Evolutionary conservation across 202 grass and related monocot species (phyloP).

Genomic region (Hordeum pubiflorum): DNA sequence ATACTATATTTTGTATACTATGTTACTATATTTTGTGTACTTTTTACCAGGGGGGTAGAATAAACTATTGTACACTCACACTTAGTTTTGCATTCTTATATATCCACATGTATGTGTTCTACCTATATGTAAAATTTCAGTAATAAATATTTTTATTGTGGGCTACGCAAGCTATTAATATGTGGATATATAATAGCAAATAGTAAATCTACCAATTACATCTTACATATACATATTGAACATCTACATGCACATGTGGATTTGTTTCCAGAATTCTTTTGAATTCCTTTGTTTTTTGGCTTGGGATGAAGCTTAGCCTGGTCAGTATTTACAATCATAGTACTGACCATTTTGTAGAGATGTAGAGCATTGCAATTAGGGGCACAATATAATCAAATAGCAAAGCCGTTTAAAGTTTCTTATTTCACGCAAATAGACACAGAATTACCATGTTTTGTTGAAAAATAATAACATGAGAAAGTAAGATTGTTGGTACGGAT

Average conservation of each 20-base stretch:
- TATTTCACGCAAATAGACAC: neutral
- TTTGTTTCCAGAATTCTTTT: neutral
- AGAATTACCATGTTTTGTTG: neutral
- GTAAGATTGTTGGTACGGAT: neutral
- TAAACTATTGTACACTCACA: no score
- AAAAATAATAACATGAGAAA: slow-evolving; percentile 7
- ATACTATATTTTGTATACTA: no score
- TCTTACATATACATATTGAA: neutral
- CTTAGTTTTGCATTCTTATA: no score
- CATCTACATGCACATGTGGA: neutral
- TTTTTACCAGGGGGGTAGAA: no score
- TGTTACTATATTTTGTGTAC: no score
- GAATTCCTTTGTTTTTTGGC: slow-evolving; percentile 5
- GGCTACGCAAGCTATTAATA: no score
- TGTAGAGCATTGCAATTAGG: neutral
- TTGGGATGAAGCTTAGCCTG: neutral
- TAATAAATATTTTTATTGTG: no score
- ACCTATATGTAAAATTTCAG: no score
- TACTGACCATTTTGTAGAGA: neutral
- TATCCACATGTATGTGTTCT: no score
- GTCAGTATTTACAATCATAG: neutral
- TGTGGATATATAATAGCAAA: no score
- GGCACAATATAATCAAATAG: neutral
- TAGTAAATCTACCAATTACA: neutral
- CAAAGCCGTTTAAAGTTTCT: neutral